Evolutionary conservation across 2,329 filamentous ascomycete species (phyloP), one percentile per base, ranked within the genome.

Genomic region (Curvularia hawaiiensis): DNA sequence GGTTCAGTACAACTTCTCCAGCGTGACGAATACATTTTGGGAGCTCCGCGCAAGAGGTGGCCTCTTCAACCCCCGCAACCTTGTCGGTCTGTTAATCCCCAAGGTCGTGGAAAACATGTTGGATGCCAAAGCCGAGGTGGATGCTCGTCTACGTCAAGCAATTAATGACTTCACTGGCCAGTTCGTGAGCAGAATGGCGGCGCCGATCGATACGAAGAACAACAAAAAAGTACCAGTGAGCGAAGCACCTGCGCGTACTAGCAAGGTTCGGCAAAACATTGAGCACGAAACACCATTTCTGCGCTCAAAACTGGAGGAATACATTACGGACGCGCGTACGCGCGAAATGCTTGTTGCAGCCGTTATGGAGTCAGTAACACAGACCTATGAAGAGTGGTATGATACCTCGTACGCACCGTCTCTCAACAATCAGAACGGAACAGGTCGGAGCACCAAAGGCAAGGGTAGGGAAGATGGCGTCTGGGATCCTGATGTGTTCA

Each of bases 51-150:
- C 87, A 54, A 82, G 86, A 31, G 87, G 87, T 48, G 84, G 83
- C 8, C 80, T 89, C 16, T 89, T 89, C 80, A 88, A 88, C 61
- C 85, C 87, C 0, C 78, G 83, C 40, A 86, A 84, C 49, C 83
- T 88, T 44, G 80, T 88, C 63, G 82, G 84, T 1, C 77, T 89
- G 11, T 81, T 89, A 2, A 77, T 89, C 30, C 87, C 87, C 0
- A 84, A 84, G 45, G 87, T 90, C 3, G 85, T 90, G 0, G 86
- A 89, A 69, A 89, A 89, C 69, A 89, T 90, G 87, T 80, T 89
- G 16, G 87, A 90, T 68, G 87, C 87, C 20, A 89, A 89, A 75
- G 85, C 85, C 11, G 87, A 90, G 71, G 79, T 90, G 0, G 87
- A 90, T 63, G 85, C 84, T 0, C 79, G 84, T 8, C 78, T 90